phyloP scores from a whole-genome alignment of 2,329 filamentous ascomycete genomes.

The Phialophora tarda region DNA sequence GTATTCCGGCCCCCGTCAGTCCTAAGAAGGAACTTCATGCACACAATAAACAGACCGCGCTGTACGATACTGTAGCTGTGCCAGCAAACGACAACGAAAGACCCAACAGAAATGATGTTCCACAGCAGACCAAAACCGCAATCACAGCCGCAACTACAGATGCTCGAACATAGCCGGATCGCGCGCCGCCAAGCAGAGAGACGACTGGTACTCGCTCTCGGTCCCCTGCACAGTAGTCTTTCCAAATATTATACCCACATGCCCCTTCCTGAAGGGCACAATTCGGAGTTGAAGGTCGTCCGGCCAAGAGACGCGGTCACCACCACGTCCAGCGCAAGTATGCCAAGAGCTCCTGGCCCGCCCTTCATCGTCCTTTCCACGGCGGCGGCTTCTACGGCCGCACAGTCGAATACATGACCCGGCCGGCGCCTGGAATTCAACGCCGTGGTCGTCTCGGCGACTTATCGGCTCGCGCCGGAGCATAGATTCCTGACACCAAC shows the following conservation, averaged over 20 bases:
- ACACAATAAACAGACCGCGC: no score
- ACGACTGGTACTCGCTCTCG: conserved; percentile 12
- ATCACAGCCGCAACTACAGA: not conserved
- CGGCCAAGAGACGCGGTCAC: not conserved
- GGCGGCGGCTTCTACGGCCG: conserved; percentile 18
- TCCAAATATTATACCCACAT: conserved; percentile 14
- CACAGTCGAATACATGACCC: conserved; percentile 15
- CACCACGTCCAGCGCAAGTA: not conserved
- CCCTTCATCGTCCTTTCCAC: conserved; percentile 21
- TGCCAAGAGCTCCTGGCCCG: not conserved
- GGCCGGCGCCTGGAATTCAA: conserved; percentile 9
- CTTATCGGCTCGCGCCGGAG: conserved; percentile 43
- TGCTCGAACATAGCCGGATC: conserved; percentile 6
- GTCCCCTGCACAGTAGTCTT: conserved; percentile 9
- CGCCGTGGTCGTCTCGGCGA: conserved; percentile 36
- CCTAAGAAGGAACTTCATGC: no score
- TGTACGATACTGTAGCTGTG: not conserved
- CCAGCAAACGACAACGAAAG: not conserved
- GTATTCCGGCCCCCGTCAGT: no score
- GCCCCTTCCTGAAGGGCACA: conserved; percentile 14
- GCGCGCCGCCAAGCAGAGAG: conserved; percentile 9
- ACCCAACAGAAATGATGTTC: not conserved
- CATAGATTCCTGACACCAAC: conserved; percentile 37
- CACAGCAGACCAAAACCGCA: not conserved
- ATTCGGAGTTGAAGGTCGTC: conserved; percentile 12